phyloP scores from a whole-genome alignment of 495 filamentous ascomycete species.

The Parathielavia appendiculata region DNA sequence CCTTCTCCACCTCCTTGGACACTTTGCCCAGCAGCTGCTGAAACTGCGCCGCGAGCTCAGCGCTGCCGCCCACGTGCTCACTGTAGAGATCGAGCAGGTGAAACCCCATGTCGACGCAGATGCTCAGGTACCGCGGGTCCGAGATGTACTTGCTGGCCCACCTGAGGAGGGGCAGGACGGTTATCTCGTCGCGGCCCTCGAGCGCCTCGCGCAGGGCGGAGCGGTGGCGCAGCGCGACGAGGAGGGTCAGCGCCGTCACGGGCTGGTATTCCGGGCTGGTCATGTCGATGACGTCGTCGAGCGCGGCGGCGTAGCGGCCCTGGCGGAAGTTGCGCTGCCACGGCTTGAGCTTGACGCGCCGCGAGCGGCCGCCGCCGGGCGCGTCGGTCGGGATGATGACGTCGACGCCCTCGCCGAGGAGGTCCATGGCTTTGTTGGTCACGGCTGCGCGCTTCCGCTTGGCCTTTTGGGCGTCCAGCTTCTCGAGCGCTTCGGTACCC shows the following conservation, averaged over 20 bases:
- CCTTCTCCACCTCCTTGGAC: constrained; percentile 68
- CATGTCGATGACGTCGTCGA: constrained; percentile 68
- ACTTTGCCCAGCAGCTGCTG: constrained; percentile 61
- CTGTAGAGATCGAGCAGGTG: constrained; percentile 83
- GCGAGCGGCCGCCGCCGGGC: constrained; percentile 43
- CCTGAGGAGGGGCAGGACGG: constrained; percentile 71
- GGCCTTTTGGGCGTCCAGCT: constrained; percentile 60
- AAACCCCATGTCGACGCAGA: constrained; percentile 74
- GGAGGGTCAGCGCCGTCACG: constrained; percentile 62
- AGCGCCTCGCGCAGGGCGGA: constrained; percentile 80
- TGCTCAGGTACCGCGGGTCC: constrained; percentile 68
- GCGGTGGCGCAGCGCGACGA: constrained; percentile 80
- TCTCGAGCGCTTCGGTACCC: constrained; percentile 61
- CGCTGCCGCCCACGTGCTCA: constrained; percentile 67
- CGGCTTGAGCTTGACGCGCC: constrained; percentile 53
- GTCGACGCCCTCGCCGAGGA: constrained; percentile 78
- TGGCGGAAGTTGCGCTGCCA: constrained; percentile 82
- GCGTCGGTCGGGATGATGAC: constrained; percentile 59
- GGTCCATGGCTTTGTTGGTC: constrained; percentile 70
- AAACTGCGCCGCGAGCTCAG: constrained; percentile 64
- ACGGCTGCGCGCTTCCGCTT: constrained; percentile 64
- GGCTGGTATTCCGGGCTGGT: constrained; percentile 46
- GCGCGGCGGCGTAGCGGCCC: constrained; percentile 66
- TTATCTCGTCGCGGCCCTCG: constrained; percentile 72
- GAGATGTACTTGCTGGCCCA: constrained; percentile 77